Base-by-base conservation (phyloP, 805 yeast genomes). In the Yarrowia sp. region DNA sequence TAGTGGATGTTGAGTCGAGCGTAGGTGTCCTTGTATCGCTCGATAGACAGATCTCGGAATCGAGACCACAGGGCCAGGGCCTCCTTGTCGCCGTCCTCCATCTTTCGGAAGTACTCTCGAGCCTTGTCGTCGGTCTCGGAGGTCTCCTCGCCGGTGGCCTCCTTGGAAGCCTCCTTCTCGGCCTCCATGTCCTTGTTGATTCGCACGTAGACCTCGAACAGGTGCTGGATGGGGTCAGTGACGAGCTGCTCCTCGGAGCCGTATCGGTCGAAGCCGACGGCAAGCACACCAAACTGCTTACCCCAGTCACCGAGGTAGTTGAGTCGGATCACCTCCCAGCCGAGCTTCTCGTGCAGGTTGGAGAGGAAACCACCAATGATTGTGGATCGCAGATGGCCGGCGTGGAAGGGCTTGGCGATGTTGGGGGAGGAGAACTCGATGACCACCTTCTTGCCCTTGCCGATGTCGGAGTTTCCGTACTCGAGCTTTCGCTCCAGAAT, bases 281-380 rank as follows among this genome's bases (percentile, higher is more conserved):
- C 99, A 68, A 94, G 81, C 47, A 94, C 68, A 75, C 99, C 99
- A 71, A 93, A 94, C 79, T 94, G 99, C 77, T 94, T 94, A 63
- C 99, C 99, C 99, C 99, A 94, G 77, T 94, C 99, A 71, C 99
- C 99, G 67, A 94, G 81, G 76, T 94, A 94, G 80, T 94, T 94
- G 79, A 93, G 81, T 77, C 97, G 84, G 67, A 82, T 77, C 46
- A 94, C 99, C n/a, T 90, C 83, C 89, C 93, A 94, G 49, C 98
- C 99, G 63, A 86, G 79, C 68, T 84, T 85, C 76, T 91, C 97
- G 73, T 94, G 89, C 73, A 94, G 80, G 76, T 92, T 93, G 39
- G 97, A 77, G 53, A 94, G 74, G 78, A 91, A 94, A 14, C 98
- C 98, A 69, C 99, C 99, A 73, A 94, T 94, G 71, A 94, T 94